Percentiles rank a stretch among this genome's conserved stretches.
These are phyloP conservation scores for Pythium guiyangense DNA, from an alignment of 352 stramenopile genomes.

Conservation along the genomic window DNA sequence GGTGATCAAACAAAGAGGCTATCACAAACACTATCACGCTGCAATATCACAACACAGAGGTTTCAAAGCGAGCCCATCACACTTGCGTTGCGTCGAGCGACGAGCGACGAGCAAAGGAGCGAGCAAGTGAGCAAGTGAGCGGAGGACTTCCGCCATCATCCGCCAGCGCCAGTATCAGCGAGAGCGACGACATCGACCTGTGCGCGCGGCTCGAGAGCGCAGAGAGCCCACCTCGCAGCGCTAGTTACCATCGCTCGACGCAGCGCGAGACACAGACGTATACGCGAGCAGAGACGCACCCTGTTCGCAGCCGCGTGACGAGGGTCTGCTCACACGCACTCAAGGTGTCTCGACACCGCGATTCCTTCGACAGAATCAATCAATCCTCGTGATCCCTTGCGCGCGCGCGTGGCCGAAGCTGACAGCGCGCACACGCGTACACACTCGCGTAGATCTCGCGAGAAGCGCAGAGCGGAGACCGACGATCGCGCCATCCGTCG, in stretches of 20 bases:
- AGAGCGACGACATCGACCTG: not conserved
- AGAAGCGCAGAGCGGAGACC: not conserved
- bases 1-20: not conserved
- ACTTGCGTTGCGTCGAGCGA: too few relatives aligned
- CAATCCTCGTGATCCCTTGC: too few relatives aligned
- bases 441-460: not conserved
- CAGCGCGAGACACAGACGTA: too few relatives aligned
- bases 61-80: too few relatives aligned
- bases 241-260: not conserved
- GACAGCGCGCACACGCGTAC: not conserved
- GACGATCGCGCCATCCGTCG: not conserved
- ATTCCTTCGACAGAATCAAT: not conserved
- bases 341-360: too few relatives aligned
- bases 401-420: too few relatives aligned
- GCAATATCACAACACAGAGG: too few relatives aligned
- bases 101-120: too few relatives aligned
- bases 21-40: not conserved
- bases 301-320: too few relatives aligned
- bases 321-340: not conserved
- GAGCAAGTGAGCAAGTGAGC: too few relatives aligned
- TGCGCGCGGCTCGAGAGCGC: not conserved
- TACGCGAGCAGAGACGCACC: not conserved
- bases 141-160: too few relatives aligned
- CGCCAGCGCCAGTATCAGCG: not conserved
- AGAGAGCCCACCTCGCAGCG: not conserved